These are phyloP conservation scores for Didymella lethalis DNA, from an alignment of 2,329 filamentous ascomycete species.

Conservation along the genomic window DNA sequence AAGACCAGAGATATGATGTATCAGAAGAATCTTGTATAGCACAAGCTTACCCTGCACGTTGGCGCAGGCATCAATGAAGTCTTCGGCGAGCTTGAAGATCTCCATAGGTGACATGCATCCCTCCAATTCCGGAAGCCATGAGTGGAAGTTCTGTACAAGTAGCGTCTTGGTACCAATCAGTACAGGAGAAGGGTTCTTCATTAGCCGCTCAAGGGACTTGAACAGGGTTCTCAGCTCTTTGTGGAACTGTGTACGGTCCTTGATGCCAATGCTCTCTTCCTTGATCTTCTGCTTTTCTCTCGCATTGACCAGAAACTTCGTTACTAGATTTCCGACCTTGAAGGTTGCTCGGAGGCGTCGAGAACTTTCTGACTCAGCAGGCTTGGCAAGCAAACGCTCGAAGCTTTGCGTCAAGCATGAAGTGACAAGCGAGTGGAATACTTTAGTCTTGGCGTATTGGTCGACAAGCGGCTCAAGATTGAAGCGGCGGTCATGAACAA, in stretches of 20 bases:
- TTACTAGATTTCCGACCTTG: slow-evolving; percentile 90
- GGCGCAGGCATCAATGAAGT: slow-evolving; percentile 91
- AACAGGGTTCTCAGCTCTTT: slow-evolving; percentile 87
- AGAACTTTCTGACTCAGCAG: slow-evolving; percentile 82
- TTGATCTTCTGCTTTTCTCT: slow-evolving; percentile 87
- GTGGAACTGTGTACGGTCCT: slow-evolving; percentile 76
- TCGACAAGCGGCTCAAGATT: slow-evolving; percentile 91
- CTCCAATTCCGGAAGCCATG: slow-evolving; percentile 91
- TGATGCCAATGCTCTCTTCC: slow-evolving; percentile 86
- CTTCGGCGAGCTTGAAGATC: slow-evolving; percentile 87
- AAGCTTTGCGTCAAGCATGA: slow-evolving; percentile 88
- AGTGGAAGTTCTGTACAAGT: slow-evolving; percentile 94
- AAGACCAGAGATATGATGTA: slow-evolving; percentile 87
- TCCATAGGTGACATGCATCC: slow-evolving; percentile 80
- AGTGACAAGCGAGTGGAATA: slow-evolving; percentile 93
- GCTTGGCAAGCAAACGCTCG: slow-evolving; percentile 80
- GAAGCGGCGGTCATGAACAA: slow-evolving; percentile 93
- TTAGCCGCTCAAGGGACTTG: slow-evolving; percentile 85
- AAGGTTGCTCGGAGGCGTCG: slow-evolving; percentile 88
- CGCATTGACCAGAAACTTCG: slow-evolving; percentile 94
- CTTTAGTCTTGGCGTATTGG: slow-evolving; percentile 84
- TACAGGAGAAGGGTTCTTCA: slow-evolving; percentile 84
- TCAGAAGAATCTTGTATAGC: slow-evolving; percentile 88
- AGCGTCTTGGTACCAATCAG: slow-evolving; percentile 94
- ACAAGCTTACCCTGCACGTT: slow-evolving; percentile 89